Evolutionary conservation across 495 filamentous ascomycete genomes (phyloP), one percentile per base, ranked within the genome.

Genomic region (Hyphodiscus hymeniophilus): DNA sequence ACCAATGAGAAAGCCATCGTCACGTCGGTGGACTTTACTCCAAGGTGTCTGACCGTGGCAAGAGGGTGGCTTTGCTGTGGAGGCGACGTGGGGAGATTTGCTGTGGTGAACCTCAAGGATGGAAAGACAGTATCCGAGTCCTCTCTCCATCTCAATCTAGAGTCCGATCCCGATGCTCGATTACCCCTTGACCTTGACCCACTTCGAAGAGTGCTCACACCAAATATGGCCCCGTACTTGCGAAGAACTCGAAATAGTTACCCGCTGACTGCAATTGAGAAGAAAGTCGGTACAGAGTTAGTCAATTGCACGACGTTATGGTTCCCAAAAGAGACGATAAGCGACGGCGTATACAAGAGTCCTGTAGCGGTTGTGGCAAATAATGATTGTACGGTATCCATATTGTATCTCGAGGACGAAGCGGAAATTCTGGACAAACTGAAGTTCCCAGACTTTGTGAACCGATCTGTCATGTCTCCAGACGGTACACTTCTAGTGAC

Each of bases 21-120:
- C 53, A 82, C 84, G 38, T 76, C 79, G 10, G 74, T 97, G 15
- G 79, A 84, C 3, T 97, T 95, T 64, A 72, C 79, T 42, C 87
- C 88, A 15, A 74, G 82, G 65, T 97, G 92, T 66, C 77, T 96
- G 28, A 84, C 86, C 16, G 81, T 88, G 32, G 82, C 77, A 17
- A 76, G 86, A 61, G 88, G 87, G 42, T 97, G 87, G 87, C 75
- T 97, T 15, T 94, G 85, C 56, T 84, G 86, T 26, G 92, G 91
- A 30, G 92, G 94, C 42, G 82, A 89, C 42, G 74, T 79, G 49
- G 92, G 92, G 41, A 80, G 89, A 60, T 94, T 94, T 59, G 81
- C 84, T 45, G 79, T 88, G 32, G 84, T 98, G 52, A 44, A 28
- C 26, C 42, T 59, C 13, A 47, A 42, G 5, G 44, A 51, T 16